Evolutionary conservation across 2,329 filamentous ascomycete species (phyloP).

Genomic region (Ophiostoma tasmaniense): DNA sequence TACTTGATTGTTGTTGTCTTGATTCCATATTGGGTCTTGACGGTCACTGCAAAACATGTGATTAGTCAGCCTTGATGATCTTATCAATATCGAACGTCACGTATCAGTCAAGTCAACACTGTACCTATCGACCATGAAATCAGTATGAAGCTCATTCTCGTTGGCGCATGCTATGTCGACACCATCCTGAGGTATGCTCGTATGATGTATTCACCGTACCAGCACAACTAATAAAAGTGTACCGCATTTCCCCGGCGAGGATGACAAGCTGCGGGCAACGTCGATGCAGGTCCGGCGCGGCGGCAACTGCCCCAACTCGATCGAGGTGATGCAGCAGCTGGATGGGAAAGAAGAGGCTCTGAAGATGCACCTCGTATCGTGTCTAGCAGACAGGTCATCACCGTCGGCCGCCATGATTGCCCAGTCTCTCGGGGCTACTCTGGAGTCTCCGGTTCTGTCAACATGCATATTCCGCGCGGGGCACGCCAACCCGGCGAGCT

Average conservation of each 20-base stretch:
- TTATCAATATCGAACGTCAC: not conserved
- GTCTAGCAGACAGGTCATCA: conserved; percentile 46
- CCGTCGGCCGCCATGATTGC: conserved; percentile 42
- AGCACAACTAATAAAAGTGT: conserved; percentile 40
- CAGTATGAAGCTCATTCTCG: conserved; percentile 49
- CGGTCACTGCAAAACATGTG: too few species aligned
- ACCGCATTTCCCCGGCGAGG: conserved; percentile 58
- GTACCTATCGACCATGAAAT: conserved; percentile 12
- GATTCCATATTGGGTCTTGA: not conserved
- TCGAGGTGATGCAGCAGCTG: conserved; percentile 62
- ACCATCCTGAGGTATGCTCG: conserved; percentile 55
- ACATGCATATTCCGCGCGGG: conserved; percentile 52
- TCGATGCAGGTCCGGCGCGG: conserved; percentile 52
- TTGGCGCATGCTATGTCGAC: conserved; percentile 63
- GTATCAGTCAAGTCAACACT: too few species aligned
- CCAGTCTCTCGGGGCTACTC: conserved; percentile 24
- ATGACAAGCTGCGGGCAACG: conserved; percentile 62
- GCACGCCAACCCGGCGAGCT: conserved; percentile 51
- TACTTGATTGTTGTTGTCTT: not conserved
- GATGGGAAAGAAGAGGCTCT: conserved; percentile 25
- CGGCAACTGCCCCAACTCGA: conserved; percentile 64
- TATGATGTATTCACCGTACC: not conserved
- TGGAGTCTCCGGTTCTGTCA: conserved; percentile 33
- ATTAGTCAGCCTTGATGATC: not conserved
- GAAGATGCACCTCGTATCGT: conserved; percentile 38